Conservation (phyloP, 495 filamentous ascomycete species). For the Opeltia flavorubescens region DNA sequence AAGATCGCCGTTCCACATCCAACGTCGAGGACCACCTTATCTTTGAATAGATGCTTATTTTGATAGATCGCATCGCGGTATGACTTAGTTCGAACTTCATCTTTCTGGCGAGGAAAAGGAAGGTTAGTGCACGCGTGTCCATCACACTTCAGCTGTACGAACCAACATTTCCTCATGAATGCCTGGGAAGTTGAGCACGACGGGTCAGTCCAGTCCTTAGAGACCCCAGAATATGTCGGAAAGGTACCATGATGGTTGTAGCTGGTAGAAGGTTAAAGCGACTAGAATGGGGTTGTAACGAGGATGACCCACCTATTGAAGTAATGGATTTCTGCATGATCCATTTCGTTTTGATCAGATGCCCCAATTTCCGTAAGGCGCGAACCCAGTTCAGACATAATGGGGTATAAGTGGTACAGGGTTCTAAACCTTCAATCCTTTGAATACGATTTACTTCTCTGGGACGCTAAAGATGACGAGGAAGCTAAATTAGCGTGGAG, state of each 20-base stretch:
- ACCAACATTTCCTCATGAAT: conserved; percentile 99
- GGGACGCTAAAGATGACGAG: too few species aligned
- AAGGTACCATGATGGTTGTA: conserved; percentile 89
- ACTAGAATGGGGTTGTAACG: conserved; percentile 9
- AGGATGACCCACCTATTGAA: conserved; percentile 68
- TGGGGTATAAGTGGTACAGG: too few species aligned
- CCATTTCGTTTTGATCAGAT: conserved; percentile 31
- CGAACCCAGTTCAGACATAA: background rate
- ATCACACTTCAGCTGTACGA: conserved; percentile 26
- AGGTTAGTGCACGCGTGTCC: background rate
- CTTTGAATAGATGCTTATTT: conserved; percentile 91
- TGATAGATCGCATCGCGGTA: conserved; percentile 96
- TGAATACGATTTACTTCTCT: too few species aligned
- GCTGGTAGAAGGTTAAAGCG: conserved; percentile 33
- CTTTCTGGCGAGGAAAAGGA: conserved; percentile 50
- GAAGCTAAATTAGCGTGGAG: too few species aligned
- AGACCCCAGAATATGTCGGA: conserved; percentile 6
- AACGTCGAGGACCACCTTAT: conserved; percentile 94
- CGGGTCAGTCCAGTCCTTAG: conserved; percentile 12
- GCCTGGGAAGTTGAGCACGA: conserved; percentile 33
- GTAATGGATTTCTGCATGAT: conserved; percentile 88
- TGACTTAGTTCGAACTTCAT: conserved; percentile 88
- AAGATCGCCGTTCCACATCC: conserved; percentile 89
- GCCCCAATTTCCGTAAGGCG: background rate
- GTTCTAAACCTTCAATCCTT: too few species aligned